Percentiles rank a stretch among this genome's conserved stretches.
These are phyloP conservation scores for Ogataea saltuana DNA, from an alignment of 805 yeast species.

Conservation along the genomic window DNA sequence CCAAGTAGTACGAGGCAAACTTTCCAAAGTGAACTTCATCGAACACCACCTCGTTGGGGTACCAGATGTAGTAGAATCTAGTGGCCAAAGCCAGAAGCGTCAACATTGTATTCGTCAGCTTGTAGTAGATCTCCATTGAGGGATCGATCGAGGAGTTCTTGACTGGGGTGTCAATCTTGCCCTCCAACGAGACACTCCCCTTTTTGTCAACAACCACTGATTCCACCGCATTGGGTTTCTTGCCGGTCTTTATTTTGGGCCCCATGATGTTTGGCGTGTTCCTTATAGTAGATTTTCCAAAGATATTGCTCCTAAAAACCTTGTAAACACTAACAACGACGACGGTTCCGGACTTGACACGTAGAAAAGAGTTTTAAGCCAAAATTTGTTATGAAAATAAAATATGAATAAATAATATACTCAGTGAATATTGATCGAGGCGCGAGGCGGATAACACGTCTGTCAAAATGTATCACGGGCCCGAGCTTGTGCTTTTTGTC, in stretches of 20 bases:
- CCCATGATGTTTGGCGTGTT: too few species aligned
- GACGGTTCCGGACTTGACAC: too few species aligned
- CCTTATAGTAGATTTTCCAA: too few species aligned
- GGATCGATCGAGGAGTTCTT: slow-evolving; percentile 26
- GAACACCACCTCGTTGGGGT: slow-evolving; percentile 75
- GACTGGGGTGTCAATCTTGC: too few species aligned
- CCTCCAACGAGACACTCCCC: background rate
- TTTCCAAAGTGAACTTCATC: slow-evolving; percentile 90
- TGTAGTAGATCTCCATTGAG: slow-evolving; percentile 33
- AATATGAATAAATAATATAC: background rate
- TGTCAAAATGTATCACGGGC: background rate
- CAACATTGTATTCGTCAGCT: slow-evolving; percentile 38
- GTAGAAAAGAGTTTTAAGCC: too few species aligned
- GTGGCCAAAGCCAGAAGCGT: slow-evolving; percentile 48
- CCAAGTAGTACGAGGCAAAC: slow-evolving; percentile 80
- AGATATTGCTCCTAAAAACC: too few species aligned
- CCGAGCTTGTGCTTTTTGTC: too few species aligned
- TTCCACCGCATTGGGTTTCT: slow-evolving; percentile 14
- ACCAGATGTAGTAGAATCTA: slow-evolving; percentile 61
- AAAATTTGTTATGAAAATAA: background rate
- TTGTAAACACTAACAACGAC: too few species aligned
- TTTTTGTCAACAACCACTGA: slow-evolving; percentile 1
- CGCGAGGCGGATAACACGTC: slow-evolving; percentile 1
- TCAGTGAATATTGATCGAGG: background rate
- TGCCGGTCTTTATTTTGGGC: slow-evolving; percentile 21